A percentile compares a stretch with the other conserved stretches of the same genome.
These are phyloP conservation scores for Syzygium jambos DNA, from an alignment of 345 rosid genomes.

Conservation along the genomic window DNA sequence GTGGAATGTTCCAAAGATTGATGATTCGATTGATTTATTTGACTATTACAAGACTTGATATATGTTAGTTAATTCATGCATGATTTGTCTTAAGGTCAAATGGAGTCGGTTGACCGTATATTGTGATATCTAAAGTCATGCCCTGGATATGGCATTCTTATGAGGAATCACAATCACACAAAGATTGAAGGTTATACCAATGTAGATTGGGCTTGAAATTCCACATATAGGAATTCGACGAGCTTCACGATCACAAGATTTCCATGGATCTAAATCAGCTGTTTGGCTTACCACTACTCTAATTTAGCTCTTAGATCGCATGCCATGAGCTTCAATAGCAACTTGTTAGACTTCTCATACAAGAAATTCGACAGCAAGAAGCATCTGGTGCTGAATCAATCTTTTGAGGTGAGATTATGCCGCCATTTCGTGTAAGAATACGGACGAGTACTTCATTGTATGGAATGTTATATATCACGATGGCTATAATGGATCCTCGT, in stretches of 20 bases:
- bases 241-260: conserved; percentile 2
- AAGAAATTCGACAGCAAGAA: conserved; percentile 32
- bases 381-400: conserved; percentile 59
- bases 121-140: no score
- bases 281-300: conserved; percentile 44
- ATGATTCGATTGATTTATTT: no score
- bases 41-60: no score
- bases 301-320: conserved; percentile 59
- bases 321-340: conserved; percentile 47
- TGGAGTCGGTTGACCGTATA: no score
- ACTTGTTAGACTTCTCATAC: conserved; percentile 65
- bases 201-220: no score
- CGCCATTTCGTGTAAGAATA: neutral
- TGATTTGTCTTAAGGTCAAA: no score
- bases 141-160: no score
- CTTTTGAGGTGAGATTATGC: conserved; percentile 47
- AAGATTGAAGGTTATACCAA: no score
- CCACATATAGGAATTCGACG: no score
- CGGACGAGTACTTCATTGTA: neutral
- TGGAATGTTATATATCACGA: neutral
- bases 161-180: no score
- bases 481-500: neutral
- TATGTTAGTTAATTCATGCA: no score
- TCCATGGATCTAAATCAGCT: conserved; percentile 13
- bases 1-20: no score